Evolutionary conservation across 495 filamentous ascomycete genomes (phyloP).

Genomic region (Letharia columbiana): DNA sequence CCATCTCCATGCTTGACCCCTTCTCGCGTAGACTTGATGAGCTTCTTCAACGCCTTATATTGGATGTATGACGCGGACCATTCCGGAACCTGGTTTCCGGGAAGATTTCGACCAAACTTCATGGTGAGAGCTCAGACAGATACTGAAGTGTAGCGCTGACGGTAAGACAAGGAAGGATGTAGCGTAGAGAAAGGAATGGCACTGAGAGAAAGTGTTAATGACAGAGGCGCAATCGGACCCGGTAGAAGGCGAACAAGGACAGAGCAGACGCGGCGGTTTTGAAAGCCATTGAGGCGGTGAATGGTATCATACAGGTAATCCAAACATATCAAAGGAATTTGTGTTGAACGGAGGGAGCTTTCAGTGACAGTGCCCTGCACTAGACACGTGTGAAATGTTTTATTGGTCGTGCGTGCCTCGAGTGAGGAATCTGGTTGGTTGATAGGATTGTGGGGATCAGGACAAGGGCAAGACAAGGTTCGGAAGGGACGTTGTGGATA

Average conservation of each 20-base stretch:
- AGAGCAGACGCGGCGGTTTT: constrained; percentile 2
- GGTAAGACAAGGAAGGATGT: neutral
- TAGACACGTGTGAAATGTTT: constrained; percentile 2
- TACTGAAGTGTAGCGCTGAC: neutral
- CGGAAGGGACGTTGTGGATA: neutral
- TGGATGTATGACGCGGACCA: constrained; percentile 91
- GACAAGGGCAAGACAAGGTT: neutral
- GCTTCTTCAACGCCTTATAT: constrained; percentile 92
- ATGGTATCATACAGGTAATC: neutral
- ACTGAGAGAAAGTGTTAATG: neutral
- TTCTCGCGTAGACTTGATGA: constrained; percentile 69
- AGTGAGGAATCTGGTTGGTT: constrained; percentile 14
- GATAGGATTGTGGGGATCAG: neutral
- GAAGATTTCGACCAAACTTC: constrained; percentile 79
- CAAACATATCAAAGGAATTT: neutral
- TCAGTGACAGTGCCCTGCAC: neutral
- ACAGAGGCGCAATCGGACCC: constrained; percentile 15
- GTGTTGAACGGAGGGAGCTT: neutral
- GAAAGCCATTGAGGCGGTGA: constrained; percentile 9
- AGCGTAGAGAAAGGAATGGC: neutral
- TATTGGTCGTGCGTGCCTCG: constrained; percentile 12
- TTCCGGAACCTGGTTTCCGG: constrained; percentile 92
- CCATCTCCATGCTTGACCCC: constrained; percentile 57
- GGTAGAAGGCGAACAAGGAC: constrained; percentile 11
- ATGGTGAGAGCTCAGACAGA: constrained; percentile 35